Evolutionary conservation across 768 basidiomycete species (phyloP), one percentile per base, ranked within the genome.

Genomic region (Boletus barrowsii): DNA sequence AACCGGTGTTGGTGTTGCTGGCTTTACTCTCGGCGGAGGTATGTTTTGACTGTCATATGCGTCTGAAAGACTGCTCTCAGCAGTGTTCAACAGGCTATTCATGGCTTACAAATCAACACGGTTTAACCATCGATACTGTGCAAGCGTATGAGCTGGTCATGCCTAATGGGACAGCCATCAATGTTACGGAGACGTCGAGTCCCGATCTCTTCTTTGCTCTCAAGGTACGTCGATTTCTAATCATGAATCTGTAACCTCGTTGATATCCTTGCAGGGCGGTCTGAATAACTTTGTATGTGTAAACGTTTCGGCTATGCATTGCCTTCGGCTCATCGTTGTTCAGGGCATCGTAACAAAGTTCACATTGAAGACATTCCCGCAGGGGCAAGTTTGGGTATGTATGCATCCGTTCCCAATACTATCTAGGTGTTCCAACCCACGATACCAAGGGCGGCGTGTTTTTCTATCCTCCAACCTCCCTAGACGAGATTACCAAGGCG

Each of bases 71-170:
- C 35, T 22, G 10, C 15, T 37, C 22, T 22, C 42, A 13, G 15
- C 35, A 36, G 3, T 18, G n/a, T 35, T n/a, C 10, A 11, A 20
- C 32, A 62, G 61, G 61, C 3, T 63, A 59, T 20, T 62, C 61
- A 9, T 86, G 79, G 79, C 72, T 76, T 55, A 80, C 82, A 0
- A 86, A 86, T 57, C 82, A 85, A 54, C 70, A 77, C 55, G 85
- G 86, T 10, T 59, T 88, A 46, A 80, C 81, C 0, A 44, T 78
- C 14, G 85, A 87, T 36, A 84, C 73, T 3, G 71, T 86, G 40
- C 67, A 69, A 20, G 76, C 77, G 3, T 84, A 13, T 17, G 35
- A 36, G 35, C 15, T 36, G 35, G 35, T 36, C 35, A 36, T 36
- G 13, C 35, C 35, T 2, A 51, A 76, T 57, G 83, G 84, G 14